A percentile compares a stretch with the other conserved stretches of the same genome.
Conservation (phyloP, 129 eudicot genomes). For the Deinandra increscens region DNA sequence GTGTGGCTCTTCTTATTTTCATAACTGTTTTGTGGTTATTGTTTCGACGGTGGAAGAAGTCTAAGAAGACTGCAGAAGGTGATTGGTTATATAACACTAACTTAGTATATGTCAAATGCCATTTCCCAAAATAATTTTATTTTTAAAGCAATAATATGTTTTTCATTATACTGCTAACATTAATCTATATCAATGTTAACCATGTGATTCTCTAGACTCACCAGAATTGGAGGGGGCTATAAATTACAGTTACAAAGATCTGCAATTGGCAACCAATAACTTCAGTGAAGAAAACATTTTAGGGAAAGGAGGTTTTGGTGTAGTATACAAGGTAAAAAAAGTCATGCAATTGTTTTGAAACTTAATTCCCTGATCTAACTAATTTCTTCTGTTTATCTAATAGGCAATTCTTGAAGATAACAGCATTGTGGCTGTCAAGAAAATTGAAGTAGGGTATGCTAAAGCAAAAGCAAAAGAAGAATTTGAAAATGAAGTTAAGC, state of each 20-base stretch:
- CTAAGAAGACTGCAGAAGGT: constrained; percentile 47
- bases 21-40: constrained; percentile 19
- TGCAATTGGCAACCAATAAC: constrained; percentile 54
- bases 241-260: constrained; percentile 50
- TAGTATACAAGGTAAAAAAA: constrained; percentile 62
- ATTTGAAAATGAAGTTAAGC: constrained; percentile 61
- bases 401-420: constrained; percentile 58
- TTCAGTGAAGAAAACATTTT: constrained; percentile 50
- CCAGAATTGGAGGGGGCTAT: constrained; percentile 56
- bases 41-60: constrained; percentile 32
- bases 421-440: constrained; percentile 60
- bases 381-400: neutral
- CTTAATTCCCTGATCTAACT: neutral
- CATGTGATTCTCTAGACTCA: constrained; percentile 40
- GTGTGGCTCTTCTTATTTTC: constrained; percentile 29
- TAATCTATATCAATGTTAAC: neutral
- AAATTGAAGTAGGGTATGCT: constrained; percentile 30
- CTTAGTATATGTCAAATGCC: neutral
- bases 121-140: neutral
- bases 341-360: neutral
- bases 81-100: constrained; percentile 7
- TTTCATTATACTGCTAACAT: constrained; percentile 7
- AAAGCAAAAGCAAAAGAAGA: constrained; percentile 53
- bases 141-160: neutral
- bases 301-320: constrained; percentile 83